Evolutionary conservation across 208 protist species (phyloP), one percentile per base, ranked within the genome.

Genomic region (Histomonas meleagridis): DNA sequence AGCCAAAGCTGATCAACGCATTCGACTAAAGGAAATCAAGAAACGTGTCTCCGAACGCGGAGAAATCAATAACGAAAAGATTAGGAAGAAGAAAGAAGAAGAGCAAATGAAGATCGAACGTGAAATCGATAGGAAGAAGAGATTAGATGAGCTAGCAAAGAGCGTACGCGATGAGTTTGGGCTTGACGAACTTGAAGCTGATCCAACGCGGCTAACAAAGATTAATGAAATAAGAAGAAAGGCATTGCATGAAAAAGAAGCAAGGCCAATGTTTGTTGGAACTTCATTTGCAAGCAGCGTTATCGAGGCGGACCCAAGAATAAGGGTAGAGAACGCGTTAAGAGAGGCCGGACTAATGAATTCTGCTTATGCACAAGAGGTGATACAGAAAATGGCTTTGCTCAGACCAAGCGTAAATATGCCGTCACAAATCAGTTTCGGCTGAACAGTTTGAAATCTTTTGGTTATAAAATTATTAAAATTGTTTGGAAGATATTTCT

Each of bases 231-330:
- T 86, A 4, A 86, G 76, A 38, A 51, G 43, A 9, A 55, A 86
- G 21, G 26, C 26, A 28, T n/a, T n/a, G n/a, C n/a, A n/a, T n/a
- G 76, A 86, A 46, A 51, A 86, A 55, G 76, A 86, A 86, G 76
- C 51, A 55, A 86, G 38, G 16, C 76, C 76, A 38, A 86, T 86
- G 76, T 86, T 46, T 46, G 46, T 51, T 32, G 46, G 16, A 86
- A 86, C 23, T 23, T 16, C 5, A 9, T 86, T 86, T 16, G n/a
- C 46, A 32, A 51, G 40, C 23, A 32, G 16, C 9, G 18, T 86
- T 16, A 86, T 86, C 18, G 76, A 86, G 55, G 46, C 46, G 16
- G 76, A 86, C 38, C 76, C 76, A 86, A 86, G 76, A 86, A 86
- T 86, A 9, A 32, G 76, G 3, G 46, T 86, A 38, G 76, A 86